Evolutionary conservation across 129 eudicot species (phyloP).

Genomic region (Flaveria bidentis): DNA sequence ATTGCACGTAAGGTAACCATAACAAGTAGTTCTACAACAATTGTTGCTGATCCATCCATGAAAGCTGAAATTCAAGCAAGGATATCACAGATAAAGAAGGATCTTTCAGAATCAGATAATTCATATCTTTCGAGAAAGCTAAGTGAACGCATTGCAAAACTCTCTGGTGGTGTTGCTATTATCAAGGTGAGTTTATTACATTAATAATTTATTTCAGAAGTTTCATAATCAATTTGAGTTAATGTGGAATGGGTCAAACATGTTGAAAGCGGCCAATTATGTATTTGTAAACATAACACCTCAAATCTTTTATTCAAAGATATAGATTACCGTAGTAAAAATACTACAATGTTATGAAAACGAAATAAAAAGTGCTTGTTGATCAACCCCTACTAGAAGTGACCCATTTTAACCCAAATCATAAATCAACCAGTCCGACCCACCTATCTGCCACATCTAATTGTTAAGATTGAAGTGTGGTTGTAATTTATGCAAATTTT

Average conservation of each 20-base stretch:
- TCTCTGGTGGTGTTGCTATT: slow-evolving; percentile 76
- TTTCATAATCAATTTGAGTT: neutral
- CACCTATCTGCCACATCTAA: neutral
- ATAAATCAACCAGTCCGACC: neutral
- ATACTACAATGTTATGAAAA: too few species aligned
- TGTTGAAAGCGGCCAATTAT: neutral
- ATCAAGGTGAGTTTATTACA: slow-evolving; percentile 54
- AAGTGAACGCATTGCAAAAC: slow-evolving; percentile 87
- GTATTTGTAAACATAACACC: neutral
- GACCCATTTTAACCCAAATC: neutral
- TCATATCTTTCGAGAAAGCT: slow-evolving; percentile 56
- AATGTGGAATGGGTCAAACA: neutral
- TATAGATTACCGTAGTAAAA: neutral
- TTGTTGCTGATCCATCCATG: slow-evolving; percentile 78
- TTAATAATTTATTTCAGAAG: neutral
- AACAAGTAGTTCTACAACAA: slow-evolving; percentile 66
- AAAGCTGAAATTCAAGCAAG: slow-evolving; percentile 86
- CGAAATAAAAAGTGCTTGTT: too few species aligned
- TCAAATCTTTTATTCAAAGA: neutral
- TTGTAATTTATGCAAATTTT: neutral
- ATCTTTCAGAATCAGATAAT: slow-evolving; percentile 78
- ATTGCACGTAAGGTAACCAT: slow-evolving; percentile 70
- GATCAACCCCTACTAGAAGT: neutral
- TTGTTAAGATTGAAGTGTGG: neutral
- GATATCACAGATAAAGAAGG: slow-evolving; percentile 80